Conservation (phyloP, 441 rosid species). For the Sinapis alba region DNA sequence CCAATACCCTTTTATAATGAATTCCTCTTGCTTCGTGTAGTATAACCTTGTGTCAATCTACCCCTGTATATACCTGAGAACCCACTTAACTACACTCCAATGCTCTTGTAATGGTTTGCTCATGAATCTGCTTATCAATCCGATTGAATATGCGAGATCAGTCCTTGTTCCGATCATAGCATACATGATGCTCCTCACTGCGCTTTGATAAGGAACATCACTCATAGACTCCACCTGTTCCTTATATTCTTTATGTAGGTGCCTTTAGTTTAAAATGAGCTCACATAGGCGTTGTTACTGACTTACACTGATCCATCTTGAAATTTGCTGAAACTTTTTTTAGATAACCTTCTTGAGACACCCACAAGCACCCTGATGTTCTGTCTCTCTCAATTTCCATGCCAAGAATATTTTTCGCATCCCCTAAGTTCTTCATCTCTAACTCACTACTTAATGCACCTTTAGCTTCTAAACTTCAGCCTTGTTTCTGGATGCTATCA, state of each 20-base stretch:
- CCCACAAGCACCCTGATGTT: background rate
- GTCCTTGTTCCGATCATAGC: background rate
- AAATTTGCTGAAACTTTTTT: background rate
- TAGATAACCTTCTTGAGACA: background rate
- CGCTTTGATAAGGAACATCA: background rate
- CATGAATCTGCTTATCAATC: background rate
- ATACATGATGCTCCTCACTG: background rate
- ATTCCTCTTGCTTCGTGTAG: background rate
- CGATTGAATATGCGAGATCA: background rate
- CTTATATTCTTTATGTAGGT: background rate
- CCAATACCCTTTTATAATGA: background rate
- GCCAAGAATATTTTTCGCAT: background rate
- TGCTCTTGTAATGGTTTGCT: background rate
- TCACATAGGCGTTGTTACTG: background rate
- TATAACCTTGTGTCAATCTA: background rate
- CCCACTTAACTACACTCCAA: background rate
- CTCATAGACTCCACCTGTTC: background rate
- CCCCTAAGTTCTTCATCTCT: background rate
- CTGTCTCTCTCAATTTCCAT: background rate
- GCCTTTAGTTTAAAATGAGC: background rate
- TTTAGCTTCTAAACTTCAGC: background rate
- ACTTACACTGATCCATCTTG: background rate
- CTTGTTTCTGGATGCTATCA: background rate
- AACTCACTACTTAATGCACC: background rate
- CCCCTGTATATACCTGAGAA: background rate